Conservation (phyloP, 495 filamentous ascomycete species). For the Bryoglossum gracile region DNA sequence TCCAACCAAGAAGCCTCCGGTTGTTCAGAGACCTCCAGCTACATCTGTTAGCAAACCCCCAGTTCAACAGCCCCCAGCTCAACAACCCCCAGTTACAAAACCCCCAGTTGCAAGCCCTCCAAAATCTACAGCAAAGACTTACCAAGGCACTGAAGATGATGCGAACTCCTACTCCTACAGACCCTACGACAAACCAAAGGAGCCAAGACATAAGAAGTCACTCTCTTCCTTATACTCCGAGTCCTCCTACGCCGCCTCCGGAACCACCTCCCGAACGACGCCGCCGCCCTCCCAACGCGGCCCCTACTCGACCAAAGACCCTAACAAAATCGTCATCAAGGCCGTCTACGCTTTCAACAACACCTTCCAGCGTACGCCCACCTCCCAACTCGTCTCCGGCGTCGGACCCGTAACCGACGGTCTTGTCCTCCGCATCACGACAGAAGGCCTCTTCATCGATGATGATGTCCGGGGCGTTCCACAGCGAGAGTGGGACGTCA, state of each 20-base stretch:
- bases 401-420: slow-evolving; percentile 76
- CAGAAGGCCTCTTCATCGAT: slow-evolving; percentile 92
- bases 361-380: slow-evolving; percentile 69
- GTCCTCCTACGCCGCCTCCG: slow-evolving; percentile 74
- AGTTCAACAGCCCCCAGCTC: slow-evolving; percentile 12
- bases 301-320: slow-evolving; percentile 77
- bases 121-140: slow-evolving; percentile 53
- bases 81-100: slow-evolving; percentile 26
- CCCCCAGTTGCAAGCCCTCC: slow-evolving; percentile 39
- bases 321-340: slow-evolving; percentile 88
- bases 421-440: slow-evolving; percentile 73
- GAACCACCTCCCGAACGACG: slow-evolving; percentile 76
- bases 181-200: slow-evolving; percentile 70
- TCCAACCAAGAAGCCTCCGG: slow-evolving; percentile 30
- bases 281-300: slow-evolving; percentile 72
- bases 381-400: slow-evolving; percentile 72
- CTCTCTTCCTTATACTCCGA: slow-evolving; percentile 67
- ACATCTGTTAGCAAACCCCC: no score
- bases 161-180: slow-evolving; percentile 75
- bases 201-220: slow-evolving; percentile 40
- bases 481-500: slow-evolving; percentile 96
- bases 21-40: no score
- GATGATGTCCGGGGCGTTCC: slow-evolving; percentile 82
- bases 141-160: slow-evolving; percentile 53
- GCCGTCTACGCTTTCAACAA: slow-evolving; percentile 89